Percentiles rank a stretch among this genome's conserved stretches.
Evolutionary conservation across 1,284 basidiomycete species (phyloP).

Genomic region (Filobasidium uniguttulatum): DNA sequence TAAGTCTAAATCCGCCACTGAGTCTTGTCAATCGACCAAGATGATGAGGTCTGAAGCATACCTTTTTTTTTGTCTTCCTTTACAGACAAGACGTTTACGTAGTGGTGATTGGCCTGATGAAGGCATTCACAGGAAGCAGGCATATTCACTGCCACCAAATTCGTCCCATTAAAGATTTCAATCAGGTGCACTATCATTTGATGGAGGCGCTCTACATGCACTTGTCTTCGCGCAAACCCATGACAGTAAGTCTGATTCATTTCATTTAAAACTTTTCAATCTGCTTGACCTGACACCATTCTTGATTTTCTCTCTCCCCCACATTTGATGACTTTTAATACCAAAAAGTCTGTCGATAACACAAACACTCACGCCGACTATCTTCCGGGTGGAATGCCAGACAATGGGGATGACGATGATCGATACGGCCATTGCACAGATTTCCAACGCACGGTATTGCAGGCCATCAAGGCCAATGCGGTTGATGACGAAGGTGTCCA

Average conservation of each 20-base stretch:
- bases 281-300: too few relatives aligned
- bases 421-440: slow-evolving; percentile 42
- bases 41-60: background rate
- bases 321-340: background rate
- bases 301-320: background rate
- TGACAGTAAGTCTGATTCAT: slow-evolving; percentile 12
- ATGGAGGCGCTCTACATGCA: slow-evolving; percentile 46
- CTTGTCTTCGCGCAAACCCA: slow-evolving; percentile 38
- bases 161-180: slow-evolving; percentile 52
- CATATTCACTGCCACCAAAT: slow-evolving; percentile 68
- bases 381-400: background rate
- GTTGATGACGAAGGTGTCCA: slow-evolving; percentile 46
- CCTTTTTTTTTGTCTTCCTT: slow-evolving; percentile 3
- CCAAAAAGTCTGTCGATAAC: too few relatives aligned
- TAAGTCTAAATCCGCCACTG: slow-evolving; percentile 25
- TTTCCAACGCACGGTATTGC: slow-evolving; percentile 53
- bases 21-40: background rate
- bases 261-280: too few relatives aligned
- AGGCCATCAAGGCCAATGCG: slow-evolving; percentile 41
- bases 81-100: slow-evolving; percentile 62
- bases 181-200: slow-evolving; percentile 73
- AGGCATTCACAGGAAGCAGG: slow-evolving; percentile 67
- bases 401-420: background rate
- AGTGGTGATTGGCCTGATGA: slow-evolving; percentile 78
- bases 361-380: slow-evolving; percentile 1